Conservation (phyloP, 2,329 filamentous ascomycete genomes). For the Colletotrichum euphorbiae region DNA sequence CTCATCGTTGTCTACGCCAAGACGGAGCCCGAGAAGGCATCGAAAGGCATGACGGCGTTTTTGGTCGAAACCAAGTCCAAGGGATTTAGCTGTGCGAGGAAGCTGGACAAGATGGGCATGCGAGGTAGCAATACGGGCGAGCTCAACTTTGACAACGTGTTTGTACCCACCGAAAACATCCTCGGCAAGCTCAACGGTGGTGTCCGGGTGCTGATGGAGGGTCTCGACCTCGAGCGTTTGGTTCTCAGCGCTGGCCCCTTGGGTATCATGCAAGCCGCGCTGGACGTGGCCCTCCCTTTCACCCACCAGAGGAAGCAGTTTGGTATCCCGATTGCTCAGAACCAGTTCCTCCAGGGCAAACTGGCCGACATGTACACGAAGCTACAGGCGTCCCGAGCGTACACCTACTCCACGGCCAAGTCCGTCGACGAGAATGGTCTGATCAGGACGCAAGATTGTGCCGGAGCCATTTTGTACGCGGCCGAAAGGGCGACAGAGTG, state of each 20-base stretch:
- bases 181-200: slow-evolving; percentile 85
- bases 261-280: slow-evolving; percentile 91
- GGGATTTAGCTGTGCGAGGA: slow-evolving; percentile 88
- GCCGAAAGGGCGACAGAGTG: slow-evolving; percentile 91
- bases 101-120: slow-evolving; percentile 99
- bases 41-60: slow-evolving; percentile 95
- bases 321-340: slow-evolving; percentile 84
- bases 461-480: slow-evolving; percentile 92
- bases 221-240: slow-evolving; percentile 91
- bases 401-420: slow-evolving; percentile 86
- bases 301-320: slow-evolving; percentile 93
- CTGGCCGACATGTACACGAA: slow-evolving; percentile 98
- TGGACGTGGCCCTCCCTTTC: slow-evolving; percentile 90
- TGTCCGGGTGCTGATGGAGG: slow-evolving; percentile 94
- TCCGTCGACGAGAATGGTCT: slow-evolving; percentile 80
- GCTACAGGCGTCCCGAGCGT: slow-evolving; percentile 83
- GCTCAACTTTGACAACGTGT: slow-evolving; percentile 89
- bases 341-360: slow-evolving; percentile 93
- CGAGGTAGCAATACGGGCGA: slow-evolving; percentile 96
- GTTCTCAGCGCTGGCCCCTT: slow-evolving; percentile 92
- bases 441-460: slow-evolving; percentile 91
- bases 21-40: slow-evolving; percentile 81
- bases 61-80: slow-evolving; percentile 77
- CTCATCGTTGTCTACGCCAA: slow-evolving; percentile 97
- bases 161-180: slow-evolving; percentile 85